phyloP scores from a whole-genome alignment of 2,329 filamentous ascomycete species.

The Neonectria hederae region DNA sequence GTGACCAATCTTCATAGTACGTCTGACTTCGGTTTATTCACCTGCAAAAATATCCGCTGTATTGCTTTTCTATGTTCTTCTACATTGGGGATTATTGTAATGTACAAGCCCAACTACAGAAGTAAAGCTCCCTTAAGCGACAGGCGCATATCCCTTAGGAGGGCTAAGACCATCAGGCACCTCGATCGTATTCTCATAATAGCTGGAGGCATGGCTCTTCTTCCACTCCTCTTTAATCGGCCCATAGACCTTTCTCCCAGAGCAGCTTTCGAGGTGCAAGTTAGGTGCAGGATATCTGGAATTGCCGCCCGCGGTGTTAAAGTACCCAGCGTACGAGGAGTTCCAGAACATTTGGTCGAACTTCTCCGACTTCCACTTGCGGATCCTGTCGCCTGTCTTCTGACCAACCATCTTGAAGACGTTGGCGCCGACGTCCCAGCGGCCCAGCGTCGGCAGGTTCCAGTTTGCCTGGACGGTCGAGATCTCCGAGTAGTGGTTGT shows the following conservation, averaged over 20 bases:
- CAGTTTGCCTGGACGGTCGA: constrained; percentile 76
- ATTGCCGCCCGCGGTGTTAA: constrained; percentile 51
- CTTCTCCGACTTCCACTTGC: constrained; percentile 48
- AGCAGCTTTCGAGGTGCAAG: constrained; percentile 46
- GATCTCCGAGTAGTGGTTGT: constrained; percentile 77
- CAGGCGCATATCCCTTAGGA: constrained; percentile 50
- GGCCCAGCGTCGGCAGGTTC: constrained; percentile 73
- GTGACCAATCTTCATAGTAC: neutral
- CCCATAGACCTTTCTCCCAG: constrained; percentile 49
- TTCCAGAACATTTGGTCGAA: constrained; percentile 61
- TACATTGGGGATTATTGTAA: neutral
- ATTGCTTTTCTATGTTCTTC: neutral
- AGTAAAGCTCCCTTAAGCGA: constrained; percentile 19
- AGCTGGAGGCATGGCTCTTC: constrained; percentile 50
- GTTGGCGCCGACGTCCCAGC: constrained; percentile 78
- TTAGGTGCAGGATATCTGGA: constrained; percentile 53
- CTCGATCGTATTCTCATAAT: constrained; percentile 54
- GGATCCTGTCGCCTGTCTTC: constrained; percentile 65
- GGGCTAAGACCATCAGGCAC: constrained; percentile 55
- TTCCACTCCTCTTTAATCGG: constrained; percentile 52
- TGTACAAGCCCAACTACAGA: constrained; percentile 6
- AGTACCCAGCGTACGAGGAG: constrained; percentile 61
- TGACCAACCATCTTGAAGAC: constrained; percentile 70
- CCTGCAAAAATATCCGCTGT: neutral
- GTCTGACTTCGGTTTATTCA: neutral